Percentiles rank a stretch among this genome's conserved stretches.
Conservation (phyloP, 495 filamentous ascomycete genomes). For the Daldinia loculata region DNA sequence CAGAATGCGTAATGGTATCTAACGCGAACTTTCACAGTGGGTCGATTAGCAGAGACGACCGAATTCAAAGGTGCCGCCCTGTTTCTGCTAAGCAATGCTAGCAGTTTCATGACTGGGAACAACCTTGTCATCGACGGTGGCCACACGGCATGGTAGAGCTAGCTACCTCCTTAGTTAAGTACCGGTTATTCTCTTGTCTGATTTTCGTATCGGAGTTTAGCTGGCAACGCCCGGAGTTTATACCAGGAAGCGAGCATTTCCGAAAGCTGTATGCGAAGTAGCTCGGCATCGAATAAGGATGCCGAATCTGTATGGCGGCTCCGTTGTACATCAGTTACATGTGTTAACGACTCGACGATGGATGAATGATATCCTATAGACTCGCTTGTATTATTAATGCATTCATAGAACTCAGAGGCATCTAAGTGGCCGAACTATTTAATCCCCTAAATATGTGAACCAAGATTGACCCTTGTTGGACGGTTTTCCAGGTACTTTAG, state of each 20-base stretch:
- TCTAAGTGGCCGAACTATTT: no score
- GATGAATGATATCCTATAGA: constrained; percentile 30
- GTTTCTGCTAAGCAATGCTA: constrained; percentile 68
- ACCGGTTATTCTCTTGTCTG: neutral
- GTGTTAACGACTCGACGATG: constrained; percentile 16
- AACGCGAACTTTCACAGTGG: constrained; percentile 49
- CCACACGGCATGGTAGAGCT: constrained; percentile 57
- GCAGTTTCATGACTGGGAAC: constrained; percentile 75
- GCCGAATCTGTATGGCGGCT: neutral
- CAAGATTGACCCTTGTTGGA: neutral
- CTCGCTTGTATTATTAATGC: neutral
- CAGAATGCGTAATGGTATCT: neutral
- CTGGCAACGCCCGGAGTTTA: constrained; percentile 8
- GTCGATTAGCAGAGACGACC: constrained; percentile 66
- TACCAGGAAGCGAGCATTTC: neutral
- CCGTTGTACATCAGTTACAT: constrained; percentile 5
- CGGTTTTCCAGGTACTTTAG: neutral
- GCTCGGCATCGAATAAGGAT: neutral
- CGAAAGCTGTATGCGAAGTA: neutral
- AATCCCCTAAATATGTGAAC: neutral
- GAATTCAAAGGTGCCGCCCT: constrained; percentile 72
- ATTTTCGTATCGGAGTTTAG: constrained; percentile 23
- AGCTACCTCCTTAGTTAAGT: neutral
- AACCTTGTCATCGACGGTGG: constrained; percentile 70
- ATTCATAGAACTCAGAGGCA: no score